phyloP scores from a whole-genome alignment of 176 grass and related monocot genomes.

The Microstegium vimineum region DNA sequence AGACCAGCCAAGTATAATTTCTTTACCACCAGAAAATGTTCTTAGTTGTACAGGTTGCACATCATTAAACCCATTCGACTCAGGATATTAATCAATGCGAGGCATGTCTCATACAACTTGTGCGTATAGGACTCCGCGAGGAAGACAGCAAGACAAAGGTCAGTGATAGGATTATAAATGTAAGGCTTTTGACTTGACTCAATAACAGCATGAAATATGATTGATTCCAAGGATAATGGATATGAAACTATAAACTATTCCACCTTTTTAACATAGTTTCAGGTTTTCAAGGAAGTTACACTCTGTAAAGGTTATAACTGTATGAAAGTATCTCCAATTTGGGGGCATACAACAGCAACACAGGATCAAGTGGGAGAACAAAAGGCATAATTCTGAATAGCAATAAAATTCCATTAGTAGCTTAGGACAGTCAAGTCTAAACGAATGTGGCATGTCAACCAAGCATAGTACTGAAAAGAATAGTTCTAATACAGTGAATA shows the following conservation, averaged over 20 bases:
- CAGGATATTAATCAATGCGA: not conserved
- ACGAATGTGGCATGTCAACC: not conserved
- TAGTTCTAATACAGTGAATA: not conserved
- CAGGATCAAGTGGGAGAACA: not conserved
- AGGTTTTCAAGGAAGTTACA: not conserved
- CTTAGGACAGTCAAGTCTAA: not conserved
- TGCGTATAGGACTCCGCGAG: not conserved
- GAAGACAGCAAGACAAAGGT: not conserved
- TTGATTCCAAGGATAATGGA: not conserved
- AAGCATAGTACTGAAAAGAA: not conserved
- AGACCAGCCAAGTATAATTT: not conserved
- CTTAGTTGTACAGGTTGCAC: not conserved
- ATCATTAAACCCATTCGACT: constrained; percentile 6
- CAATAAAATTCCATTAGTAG: not conserved
- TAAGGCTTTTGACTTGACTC: not conserved
- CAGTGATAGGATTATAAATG: not conserved
- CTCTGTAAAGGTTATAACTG: not conserved
- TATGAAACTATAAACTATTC: not conserved
- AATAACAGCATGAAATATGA: not conserved
- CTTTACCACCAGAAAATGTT: not conserved
- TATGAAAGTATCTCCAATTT: not conserved
- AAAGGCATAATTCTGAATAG: not conserved
- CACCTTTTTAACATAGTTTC: not conserved
- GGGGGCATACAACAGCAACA: not conserved
- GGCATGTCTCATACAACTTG: not conserved